phyloP scores from a whole-genome alignment of 345 rosid species.

The Syzygium grande region DNA sequence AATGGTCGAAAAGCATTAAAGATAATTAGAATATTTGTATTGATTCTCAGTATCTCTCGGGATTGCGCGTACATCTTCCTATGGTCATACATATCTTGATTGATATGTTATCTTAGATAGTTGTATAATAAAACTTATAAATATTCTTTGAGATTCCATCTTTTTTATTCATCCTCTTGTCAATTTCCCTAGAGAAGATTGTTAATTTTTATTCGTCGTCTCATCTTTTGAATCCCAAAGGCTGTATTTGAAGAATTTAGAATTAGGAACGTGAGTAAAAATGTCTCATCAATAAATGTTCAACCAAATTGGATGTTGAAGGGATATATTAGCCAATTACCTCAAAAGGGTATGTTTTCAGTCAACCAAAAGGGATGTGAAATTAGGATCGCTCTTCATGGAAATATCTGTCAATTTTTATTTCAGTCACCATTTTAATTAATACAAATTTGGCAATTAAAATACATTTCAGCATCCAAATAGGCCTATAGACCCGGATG shows the following conservation, averaged over 20 bases:
- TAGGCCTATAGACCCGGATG: not conserved
- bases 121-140: too few relatives aligned
- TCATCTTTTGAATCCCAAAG: not conserved
- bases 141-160: not conserved
- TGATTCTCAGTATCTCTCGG: not conserved
- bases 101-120: too few relatives aligned
- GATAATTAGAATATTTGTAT: too few relatives aligned
- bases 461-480: not conserved
- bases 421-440: not conserved
- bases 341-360: not conserved
- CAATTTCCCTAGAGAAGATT: not conserved
- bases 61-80: accelerated
- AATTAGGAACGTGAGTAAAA: not conserved
- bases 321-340: not conserved
- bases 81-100: too few relatives aligned
- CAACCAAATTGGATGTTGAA: not conserved
- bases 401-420: too few relatives aligned
- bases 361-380: not conserved
- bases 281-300: not conserved
- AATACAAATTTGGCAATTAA: too few relatives aligned
- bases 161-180: not conserved
- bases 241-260: not conserved
- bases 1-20: too few relatives aligned
- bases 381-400: not conserved
- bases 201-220: too few relatives aligned